Conservation (phyloP, 495 filamentous ascomycete species). For the Neohortaea acidophila region DNA sequence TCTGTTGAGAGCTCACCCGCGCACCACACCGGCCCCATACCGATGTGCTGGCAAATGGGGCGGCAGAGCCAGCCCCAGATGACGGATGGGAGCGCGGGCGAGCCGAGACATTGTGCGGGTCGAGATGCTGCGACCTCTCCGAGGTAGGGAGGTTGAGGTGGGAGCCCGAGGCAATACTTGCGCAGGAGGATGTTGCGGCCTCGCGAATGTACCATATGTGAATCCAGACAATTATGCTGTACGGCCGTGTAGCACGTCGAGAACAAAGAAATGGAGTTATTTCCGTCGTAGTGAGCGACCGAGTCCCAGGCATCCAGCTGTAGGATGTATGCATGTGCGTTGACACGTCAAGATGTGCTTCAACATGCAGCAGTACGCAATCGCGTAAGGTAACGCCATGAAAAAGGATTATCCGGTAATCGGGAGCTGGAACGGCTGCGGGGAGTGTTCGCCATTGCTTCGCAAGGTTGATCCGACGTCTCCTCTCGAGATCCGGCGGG, state of each 20-base stretch:
- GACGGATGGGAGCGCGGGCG: slow-evolving; percentile 27
- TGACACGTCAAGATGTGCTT: no score
- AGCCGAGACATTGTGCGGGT: slow-evolving; percentile 7
- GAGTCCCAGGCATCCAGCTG: no score
- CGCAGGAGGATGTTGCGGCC: no score
- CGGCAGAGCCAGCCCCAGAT: slow-evolving; percentile 42
- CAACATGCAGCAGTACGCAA: no score
- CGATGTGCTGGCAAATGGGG: slow-evolving; percentile 88
- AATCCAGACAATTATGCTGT: no score
- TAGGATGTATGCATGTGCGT: no score
- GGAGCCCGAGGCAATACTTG: not conserved
- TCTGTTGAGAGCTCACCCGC: not conserved
- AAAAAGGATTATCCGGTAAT: no score
- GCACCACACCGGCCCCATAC: slow-evolving; percentile 22
- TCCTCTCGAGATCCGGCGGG: not conserved
- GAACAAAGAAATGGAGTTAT: no score
- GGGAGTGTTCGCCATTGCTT: not conserved
- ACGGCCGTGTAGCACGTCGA: no score
- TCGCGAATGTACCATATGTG: no score
- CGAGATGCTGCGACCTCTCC: slow-evolving; percentile 8
- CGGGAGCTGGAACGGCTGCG: slow-evolving; percentile 7
- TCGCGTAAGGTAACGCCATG: no score
- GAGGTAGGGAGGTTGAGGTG: not conserved
- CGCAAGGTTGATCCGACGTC: not conserved
- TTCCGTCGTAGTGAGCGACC: no score